Conservation (phyloP, 345 rosid genomes). For the Citrus sp. region DNA sequence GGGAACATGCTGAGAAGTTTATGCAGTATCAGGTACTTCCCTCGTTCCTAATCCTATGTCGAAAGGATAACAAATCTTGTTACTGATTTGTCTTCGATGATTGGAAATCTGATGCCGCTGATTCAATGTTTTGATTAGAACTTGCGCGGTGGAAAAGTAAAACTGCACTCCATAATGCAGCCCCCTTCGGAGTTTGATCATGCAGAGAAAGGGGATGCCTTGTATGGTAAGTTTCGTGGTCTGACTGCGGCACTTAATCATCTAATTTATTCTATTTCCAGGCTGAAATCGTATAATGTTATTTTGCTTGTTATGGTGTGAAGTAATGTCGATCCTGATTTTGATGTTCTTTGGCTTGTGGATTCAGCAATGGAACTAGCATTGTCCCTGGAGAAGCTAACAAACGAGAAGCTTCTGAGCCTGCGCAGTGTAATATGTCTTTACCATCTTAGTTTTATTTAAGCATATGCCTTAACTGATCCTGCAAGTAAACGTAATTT, state of each 20-base stretch:
- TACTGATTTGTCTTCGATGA: neutral
- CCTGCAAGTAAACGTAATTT: neutral
- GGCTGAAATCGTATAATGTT: neutral
- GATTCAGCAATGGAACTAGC: constrained; percentile 67
- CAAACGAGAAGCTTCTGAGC: constrained; percentile 49
- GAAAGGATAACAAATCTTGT: neutral
- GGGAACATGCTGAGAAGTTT: constrained; percentile 76
- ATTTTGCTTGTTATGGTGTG: neutral
- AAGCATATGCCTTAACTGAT: neutral
- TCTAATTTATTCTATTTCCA: neutral
- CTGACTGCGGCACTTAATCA: neutral
- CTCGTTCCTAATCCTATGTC: neutral
- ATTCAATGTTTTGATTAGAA: constrained; percentile 37
- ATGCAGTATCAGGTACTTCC: constrained; percentile 72
- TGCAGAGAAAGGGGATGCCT: constrained; percentile 68
- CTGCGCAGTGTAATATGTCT: constrained; percentile 40
- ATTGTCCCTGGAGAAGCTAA: constrained; percentile 58
- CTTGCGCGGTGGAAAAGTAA: constrained; percentile 78
- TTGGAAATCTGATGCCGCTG: neutral
- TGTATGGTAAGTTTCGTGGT: constrained; percentile 38
- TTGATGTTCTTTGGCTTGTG: neutral
- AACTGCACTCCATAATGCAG: constrained; percentile 49
- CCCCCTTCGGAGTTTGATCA: constrained; percentile 74
- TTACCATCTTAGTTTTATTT: neutral
- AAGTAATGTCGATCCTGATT: neutral